Evolutionary conservation across 176 grass and related monocot species (phyloP), one percentile per base, ranked within the genome.

Genomic region (Phragmites australis): DNA sequence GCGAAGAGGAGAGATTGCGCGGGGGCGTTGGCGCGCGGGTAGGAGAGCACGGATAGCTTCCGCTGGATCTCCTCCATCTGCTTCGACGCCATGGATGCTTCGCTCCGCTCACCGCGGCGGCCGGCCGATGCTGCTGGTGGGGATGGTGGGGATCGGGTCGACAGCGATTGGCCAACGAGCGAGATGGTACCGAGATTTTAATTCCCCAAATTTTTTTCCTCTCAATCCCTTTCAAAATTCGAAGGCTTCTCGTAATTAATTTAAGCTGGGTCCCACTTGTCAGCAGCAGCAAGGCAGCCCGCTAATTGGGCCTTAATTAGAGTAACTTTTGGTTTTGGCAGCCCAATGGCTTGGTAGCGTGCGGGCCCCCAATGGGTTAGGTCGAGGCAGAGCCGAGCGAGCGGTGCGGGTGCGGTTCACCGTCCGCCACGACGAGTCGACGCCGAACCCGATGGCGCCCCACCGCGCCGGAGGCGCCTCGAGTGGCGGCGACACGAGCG

Each of bases 1-100:
- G 96, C 93, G 57, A 93, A 99, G 72, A 95, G 90, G 78, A 99
- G 90, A 45, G 96, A 99, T 55, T 99, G 96, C 51, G 96, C 88
- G 8, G 96, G 92, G 64, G 86, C 90, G 80, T 88, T 90, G 44
- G 92, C 84, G 21, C 96, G 88, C 14, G 96, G 96, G 81, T 91
- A 95, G 67, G 82, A 84, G 34, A 95, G 86, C 75, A 94, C 29
- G 10, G 84, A 72, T 43, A 99, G 83, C 85, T 99, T 99, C 90
- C 90, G 83, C 85, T 95, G 96, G 81, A 99, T 90, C 91, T 91
- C 93, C 86, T 99, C 96, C 96, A 99, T 99, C 71, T 95, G 96
- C 90, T 92, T 99, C 37, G 96, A 95, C 81, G 96, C 96, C 96
- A 99, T 95, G 74, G 78, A 57, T 23, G 27, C 22, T 41, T 40